These are phyloP conservation scores for Aristolochia fimbriata DNA, from an alignment of 164 flowering plant genomes.

Conservation along the genomic window DNA sequence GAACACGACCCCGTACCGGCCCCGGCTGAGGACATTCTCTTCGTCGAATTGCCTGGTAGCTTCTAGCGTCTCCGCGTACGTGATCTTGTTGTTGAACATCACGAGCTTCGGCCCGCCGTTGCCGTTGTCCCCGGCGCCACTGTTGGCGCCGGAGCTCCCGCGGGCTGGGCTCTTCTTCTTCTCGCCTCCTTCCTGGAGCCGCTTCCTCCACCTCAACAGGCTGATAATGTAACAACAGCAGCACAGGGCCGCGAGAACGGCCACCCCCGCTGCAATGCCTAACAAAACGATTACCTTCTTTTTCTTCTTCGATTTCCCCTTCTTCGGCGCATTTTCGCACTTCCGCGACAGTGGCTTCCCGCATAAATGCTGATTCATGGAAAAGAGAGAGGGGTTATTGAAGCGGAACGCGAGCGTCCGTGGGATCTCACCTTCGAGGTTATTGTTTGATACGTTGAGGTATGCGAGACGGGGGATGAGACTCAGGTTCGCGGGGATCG, in stretches of 20 bases:
- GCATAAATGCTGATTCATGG: slow-evolving; percentile 44
- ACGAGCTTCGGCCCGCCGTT: slow-evolving; percentile 61
- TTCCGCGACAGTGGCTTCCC: slow-evolving; percentile 53
- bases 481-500: slow-evolving; percentile 32
- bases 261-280: slow-evolving; percentile 35
- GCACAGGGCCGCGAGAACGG: slow-evolving; percentile 31
- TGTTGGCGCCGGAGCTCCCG: slow-evolving; percentile 42
- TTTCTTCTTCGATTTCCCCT: slow-evolving; percentile 15
- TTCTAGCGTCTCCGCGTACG: slow-evolving; percentile 62
- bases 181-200: slow-evolving; percentile 37
- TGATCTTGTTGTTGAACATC: slow-evolving; percentile 75
- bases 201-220: slow-evolving; percentile 51
- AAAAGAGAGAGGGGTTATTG: slow-evolving; percentile 39
- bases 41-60: slow-evolving; percentile 88
- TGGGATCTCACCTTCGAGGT: slow-evolving; percentile 64
- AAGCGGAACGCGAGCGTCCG: slow-evolving; percentile 44
- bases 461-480: slow-evolving; percentile 20
- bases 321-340: slow-evolving; percentile 22
- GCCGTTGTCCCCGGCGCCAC: slow-evolving; percentile 50
- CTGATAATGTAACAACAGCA: slow-evolving; percentile 57
- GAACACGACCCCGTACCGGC: slow-evolving; percentile 59
- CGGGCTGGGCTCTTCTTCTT: slow-evolving; percentile 66
- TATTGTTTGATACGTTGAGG: slow-evolving; percentile 40
- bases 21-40: slow-evolving; percentile 73
- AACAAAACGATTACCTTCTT: slow-evolving; percentile 49